Percentiles rank a stretch among this genome's conserved stretches.
Evolutionary conservation across 768 basidiomycete species (phyloP).

Genomic region (Lactarius trivialis): DNA sequence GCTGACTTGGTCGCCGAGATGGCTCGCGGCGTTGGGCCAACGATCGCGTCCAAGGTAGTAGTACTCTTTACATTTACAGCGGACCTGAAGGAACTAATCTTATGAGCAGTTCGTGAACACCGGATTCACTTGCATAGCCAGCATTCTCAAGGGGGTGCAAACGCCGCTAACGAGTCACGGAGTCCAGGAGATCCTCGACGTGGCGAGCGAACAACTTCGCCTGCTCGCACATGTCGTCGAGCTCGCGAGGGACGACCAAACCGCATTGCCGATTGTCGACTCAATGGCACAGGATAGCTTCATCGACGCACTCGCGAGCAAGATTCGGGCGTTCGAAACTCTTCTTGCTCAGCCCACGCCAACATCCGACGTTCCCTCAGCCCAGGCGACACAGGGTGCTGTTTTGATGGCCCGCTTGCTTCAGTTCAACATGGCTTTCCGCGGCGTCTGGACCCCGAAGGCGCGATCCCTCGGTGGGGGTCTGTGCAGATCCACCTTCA

Average conservation of each 20-base stretch:
- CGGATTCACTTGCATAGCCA: conserved; percentile 58
- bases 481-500: conserved; percentile 40
- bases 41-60: conserved; percentile 61
- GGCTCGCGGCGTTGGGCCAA: conserved; percentile 58
- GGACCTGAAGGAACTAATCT: neutral
- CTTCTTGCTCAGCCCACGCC: conserved; percentile 22
- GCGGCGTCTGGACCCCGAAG: conserved; percentile 46
- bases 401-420: conserved; percentile 59
- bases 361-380: conserved; percentile 18
- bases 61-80: neutral
- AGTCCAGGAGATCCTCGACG: conserved; percentile 32
- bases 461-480: conserved; percentile 41
- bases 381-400: conserved; percentile 34
- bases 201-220: conserved; percentile 57
- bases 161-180: conserved; percentile 26
- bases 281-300: conserved; percentile 51
- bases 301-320: conserved; percentile 41
- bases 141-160: conserved; percentile 38
- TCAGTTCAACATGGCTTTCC: conserved; percentile 69
- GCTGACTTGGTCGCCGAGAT: conserved; percentile 82
- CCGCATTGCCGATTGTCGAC: conserved; percentile 45
- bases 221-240: conserved; percentile 63
- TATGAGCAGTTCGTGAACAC: conserved; percentile 61
- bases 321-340: conserved; percentile 37
- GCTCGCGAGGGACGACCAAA: conserved; percentile 46